Evolutionary conservation across 805 yeast genomes (phyloP), one percentile per base, ranked within the genome.

Genomic region (Starmerella roubikii): DNA sequence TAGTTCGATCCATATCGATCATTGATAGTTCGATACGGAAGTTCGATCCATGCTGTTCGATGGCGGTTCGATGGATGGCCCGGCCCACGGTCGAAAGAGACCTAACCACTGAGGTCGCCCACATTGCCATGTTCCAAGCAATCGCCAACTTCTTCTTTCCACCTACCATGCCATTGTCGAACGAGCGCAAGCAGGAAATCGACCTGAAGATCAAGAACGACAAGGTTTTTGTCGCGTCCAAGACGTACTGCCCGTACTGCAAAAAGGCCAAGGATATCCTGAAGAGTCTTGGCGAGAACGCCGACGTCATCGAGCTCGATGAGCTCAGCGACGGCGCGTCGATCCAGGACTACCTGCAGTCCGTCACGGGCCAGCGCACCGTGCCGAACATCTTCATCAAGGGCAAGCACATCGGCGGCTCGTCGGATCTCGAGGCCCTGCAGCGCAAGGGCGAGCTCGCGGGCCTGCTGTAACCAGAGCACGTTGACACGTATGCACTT

Each of bases 331-430:
- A 84, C 44, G 96, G 96, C 41, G 62, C 65, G 34, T 86, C 77
- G 24, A 72, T 85, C 50, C 96, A 86, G 65, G 77, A 65, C 35
- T 93, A 93, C 49, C 68, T 88, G 44, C 59, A 57, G 38, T 74
- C 78, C 56, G 60, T 84, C 44, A 81, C 93, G 29, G 91, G 93
- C 44, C 97, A 88, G 68, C 71, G 76, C 50, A 84, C 96, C 29
- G 97, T 88, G 46, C 98, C 98, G 46, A 85, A 80, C 59, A 71
- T 88, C 51, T 88, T 79, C 65, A 84, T 88, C 58, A 76, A 69
- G 34, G 95, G 94, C 45, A 71, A 86, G 63, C 95, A 85, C 67
- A 74, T 88, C 54, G 98, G 98, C 44, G 98, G 98, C 46, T 83
- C 85, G 71, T 77, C 86, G 29, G 94, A 83, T 51, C 66, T 88